Base-by-base conservation (phyloP, 495 filamentous ascomycete genomes). In the Penicillium pancosmium region DNA sequence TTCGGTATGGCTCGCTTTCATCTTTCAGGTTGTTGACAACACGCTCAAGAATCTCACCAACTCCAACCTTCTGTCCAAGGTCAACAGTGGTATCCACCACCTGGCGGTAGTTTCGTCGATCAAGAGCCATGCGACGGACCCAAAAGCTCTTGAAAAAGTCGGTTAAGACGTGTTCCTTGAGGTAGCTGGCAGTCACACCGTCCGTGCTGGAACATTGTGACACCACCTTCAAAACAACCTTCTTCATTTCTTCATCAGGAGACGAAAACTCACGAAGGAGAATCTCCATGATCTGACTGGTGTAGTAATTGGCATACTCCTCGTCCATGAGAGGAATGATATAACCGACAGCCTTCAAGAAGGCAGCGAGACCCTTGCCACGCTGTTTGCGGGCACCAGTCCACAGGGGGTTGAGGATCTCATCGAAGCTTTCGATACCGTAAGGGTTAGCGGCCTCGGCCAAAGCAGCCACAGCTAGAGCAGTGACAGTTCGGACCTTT, bases 111-210 rank as follows among this genome's bases (percentile, higher is more conserved):
- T 97, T 99, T 57, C 95, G 85, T 72, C 96, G 93, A 72, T 99
- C 95, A 19, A 98, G 78, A 10, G 95, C 95, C 91, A 98, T 97
- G 41, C 95, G 86, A 40, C 94, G 80, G 40, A 97, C 92, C 95
- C 95, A 99, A 79, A 99, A 99, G 64, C 89, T 91, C 79, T 97
- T 98, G 80, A 99, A 98, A 74, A 98, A 99, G 58, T 97, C 93
- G 51, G 88, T 86, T 48, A 98, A 82, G 19, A 99, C 93, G 61
- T 95, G 86, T 68, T 98, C 92, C 75, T 96, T 97, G 25, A 99
- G 82, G 68, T 97, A 99, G 49, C 85, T 85, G 43, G 92, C 90
- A 56, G 95, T 98, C 12, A 99, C 94, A 76, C 95, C 95, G 66
- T 93, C 88, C 0, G 94, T 98, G 64, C 88, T 88, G 15, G 93